A percentile compares a stretch with the other conserved stretches of the same genome.
Conservation (phyloP, 78 protist species). For the Polysphondylium violaceum region DNA sequence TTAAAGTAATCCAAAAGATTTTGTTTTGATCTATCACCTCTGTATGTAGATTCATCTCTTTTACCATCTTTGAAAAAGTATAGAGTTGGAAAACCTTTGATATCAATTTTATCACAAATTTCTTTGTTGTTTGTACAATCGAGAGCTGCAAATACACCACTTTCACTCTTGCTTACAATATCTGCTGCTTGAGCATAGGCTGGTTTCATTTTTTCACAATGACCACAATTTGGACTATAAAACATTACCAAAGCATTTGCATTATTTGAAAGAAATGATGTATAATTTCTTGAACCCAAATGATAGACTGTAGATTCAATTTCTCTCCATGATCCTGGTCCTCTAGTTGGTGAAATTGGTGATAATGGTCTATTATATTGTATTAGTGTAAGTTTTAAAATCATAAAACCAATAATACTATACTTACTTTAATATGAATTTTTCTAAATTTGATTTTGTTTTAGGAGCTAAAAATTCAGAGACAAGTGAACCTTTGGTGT, state of each 20-base stretch:
- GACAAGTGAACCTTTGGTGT: constrained; percentile 6
- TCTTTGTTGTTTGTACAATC: constrained; percentile 2
- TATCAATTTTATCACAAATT: neutral
- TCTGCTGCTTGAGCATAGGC: constrained; percentile 41
- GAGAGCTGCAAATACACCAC: constrained; percentile 46
- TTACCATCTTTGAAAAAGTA: constrained; percentile 8
- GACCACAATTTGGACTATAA: constrained; percentile 46
- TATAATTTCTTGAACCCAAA: constrained; percentile 11
- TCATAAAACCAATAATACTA: neutral
- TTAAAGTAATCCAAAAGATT: too few species aligned
- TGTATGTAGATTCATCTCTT: neutral
- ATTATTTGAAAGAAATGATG: neutral
- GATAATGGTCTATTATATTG: constrained; percentile 1
- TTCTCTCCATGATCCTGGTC: constrained; percentile 44
- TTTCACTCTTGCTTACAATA: neutral
- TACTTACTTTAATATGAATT: constrained; percentile 37
- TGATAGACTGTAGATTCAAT: constrained; percentile 31
- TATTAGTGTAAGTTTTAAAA: neutral
- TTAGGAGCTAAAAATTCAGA: constrained; percentile 11
- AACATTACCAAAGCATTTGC: constrained; percentile 42
- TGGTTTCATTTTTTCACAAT: constrained; percentile 53
- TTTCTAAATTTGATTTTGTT: constrained; percentile 3
- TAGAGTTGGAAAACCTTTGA: constrained; percentile 18
- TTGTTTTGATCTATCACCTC: constrained; percentile 60
- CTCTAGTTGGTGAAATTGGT: neutral